Base-by-base conservation (phyloP, 1,284 basidiomycete species). In the Trametes versicolor region DNA sequence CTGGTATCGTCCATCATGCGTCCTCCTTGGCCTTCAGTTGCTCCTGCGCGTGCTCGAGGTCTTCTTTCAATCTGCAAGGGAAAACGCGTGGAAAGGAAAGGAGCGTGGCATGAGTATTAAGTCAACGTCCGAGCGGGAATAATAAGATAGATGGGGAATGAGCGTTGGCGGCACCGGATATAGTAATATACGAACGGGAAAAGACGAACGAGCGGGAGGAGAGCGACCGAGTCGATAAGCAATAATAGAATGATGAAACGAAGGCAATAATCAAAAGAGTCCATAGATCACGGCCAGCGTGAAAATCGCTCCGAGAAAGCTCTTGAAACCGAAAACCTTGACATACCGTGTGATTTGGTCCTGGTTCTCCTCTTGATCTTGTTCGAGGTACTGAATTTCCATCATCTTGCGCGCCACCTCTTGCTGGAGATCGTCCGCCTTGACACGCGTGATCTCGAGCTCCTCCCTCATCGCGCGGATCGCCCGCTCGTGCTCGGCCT, bases 271-370 rank as follows among this genome's bases (percentile, higher is more conserved):
- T 83, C 77, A 85, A 74, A 85, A 80, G 67, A 86, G 80, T 72
- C 82, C 82, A 72, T 82, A 84, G 69, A 88, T 78, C 74, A 85
- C 82, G 77, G 79, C 87, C 77, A 89, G 79, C 72, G 84, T 81
- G 73, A 85, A 77, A 65, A 84, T 75, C 69, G 81, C 82, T 69
- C 84, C 83, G 64, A 86, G 73, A 69, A 87, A 85, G 74, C 83
- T 83, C 76, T 88, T 87, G 71, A 86, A 77, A 69, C 83, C 81
- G 77, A 87, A 87, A 72, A 86, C 79, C 72, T 78, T 81, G 71
- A 89, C 91, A 81, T 90, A 94, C 93, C 89, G 85, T 74, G 88
- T 88, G 63, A 94, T 88, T 66, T 87, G 84, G 72, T 93, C 91
- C 71, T 87, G 82, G 67, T 74, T 87, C 70, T 94, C 93, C 49